A percentile compares a stretch with the other conserved stretches of the same genome.
These are phyloP conservation scores for Tinospora cordifolia DNA, from an alignment of 164 flowering plant species.

Conservation along the genomic window DNA sequence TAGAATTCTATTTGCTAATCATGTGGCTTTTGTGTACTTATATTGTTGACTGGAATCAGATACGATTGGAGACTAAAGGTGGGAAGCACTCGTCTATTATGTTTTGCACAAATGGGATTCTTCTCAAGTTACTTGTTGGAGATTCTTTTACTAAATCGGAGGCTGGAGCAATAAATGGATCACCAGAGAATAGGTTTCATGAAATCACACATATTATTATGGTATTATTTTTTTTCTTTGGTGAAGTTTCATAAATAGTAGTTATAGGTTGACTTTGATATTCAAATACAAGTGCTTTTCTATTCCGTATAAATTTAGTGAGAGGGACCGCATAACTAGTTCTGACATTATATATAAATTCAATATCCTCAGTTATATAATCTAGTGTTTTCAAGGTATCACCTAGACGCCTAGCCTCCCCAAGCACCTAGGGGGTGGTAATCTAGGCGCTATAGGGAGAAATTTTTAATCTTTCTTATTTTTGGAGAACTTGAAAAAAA, in stretches of 20 bases:
- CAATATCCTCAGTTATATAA: neutral
- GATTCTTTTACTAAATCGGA: conserved; percentile 26
- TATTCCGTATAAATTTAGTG: neutral
- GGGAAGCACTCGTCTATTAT: conserved; percentile 79
- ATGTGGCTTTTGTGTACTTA: neutral
- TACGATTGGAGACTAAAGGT: conserved; percentile 82
- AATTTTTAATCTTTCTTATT: no score
- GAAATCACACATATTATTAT: conserved; percentile 83
- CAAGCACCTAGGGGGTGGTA: no score
- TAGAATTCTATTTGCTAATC: neutral
- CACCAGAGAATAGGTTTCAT: conserved; percentile 18
- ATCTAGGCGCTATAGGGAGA: no score
- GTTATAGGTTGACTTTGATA: neutral
- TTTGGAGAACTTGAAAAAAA: no score
- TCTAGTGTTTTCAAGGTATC: no score
- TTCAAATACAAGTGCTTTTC: neutral
- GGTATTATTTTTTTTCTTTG: conserved; percentile 31
- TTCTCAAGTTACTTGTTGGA: conserved; percentile 65
- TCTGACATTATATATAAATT: neutral
- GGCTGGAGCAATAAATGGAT: conserved; percentile 20
- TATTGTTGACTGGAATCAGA: conserved; percentile 31
- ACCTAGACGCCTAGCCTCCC: no score
- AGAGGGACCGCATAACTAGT: neutral
- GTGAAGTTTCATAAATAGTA: neutral
- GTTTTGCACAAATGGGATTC: conserved; percentile 89